Evolutionary conservation across 2,329 filamentous ascomycete genomes (phyloP).

Genomic region (Chalaropsis ovoidea): DNA sequence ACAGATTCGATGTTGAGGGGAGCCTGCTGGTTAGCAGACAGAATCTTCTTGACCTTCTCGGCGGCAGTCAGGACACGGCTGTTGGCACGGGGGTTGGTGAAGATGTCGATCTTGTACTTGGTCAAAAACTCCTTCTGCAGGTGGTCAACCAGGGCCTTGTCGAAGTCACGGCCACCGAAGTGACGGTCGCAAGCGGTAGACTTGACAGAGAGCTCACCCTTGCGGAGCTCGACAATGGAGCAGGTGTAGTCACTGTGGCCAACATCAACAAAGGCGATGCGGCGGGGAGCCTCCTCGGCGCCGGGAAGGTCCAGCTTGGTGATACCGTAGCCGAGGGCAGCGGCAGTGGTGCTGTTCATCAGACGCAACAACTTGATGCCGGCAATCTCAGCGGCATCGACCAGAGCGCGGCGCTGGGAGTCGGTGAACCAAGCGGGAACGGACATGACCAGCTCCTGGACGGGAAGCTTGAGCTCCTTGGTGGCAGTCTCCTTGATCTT

Average conservation of each 20-base stretch:
- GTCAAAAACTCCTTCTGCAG: conserved; percentile 93
- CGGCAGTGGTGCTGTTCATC: conserved; percentile 96
- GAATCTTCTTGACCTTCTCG: conserved; percentile 97
- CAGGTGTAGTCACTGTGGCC: conserved; percentile 93
- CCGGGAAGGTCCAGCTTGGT: conserved; percentile 88
- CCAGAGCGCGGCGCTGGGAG: conserved; percentile 73
- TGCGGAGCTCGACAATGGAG: conserved; percentile 91
- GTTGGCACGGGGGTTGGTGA: conserved; percentile 77
- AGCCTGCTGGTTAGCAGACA: conserved; percentile 87
- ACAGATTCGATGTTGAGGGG: conserved; percentile 95
- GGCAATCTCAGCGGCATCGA: conserved; percentile 88
- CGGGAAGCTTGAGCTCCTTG: conserved; percentile 78
- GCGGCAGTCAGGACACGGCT: conserved; percentile 78
- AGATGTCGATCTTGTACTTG: conserved; percentile 96
- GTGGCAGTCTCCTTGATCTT: conserved; percentile 86
- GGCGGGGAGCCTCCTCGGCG: conserved; percentile 81
- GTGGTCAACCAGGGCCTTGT: conserved; percentile 88
- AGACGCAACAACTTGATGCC: conserved; percentile 85
- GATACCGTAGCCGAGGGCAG: conserved; percentile 92
- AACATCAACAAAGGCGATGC: conserved; percentile 87
- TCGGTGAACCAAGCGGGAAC: conserved; percentile 97
- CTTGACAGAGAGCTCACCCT: conserved; percentile 92
- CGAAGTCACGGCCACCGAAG: conserved; percentile 95
- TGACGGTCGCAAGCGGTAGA: conserved; percentile 86
- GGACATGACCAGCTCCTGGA: conserved; percentile 86